Base-by-base conservation (phyloP, 441 rosid genomes). In the Raphanus hybrid region DNA sequence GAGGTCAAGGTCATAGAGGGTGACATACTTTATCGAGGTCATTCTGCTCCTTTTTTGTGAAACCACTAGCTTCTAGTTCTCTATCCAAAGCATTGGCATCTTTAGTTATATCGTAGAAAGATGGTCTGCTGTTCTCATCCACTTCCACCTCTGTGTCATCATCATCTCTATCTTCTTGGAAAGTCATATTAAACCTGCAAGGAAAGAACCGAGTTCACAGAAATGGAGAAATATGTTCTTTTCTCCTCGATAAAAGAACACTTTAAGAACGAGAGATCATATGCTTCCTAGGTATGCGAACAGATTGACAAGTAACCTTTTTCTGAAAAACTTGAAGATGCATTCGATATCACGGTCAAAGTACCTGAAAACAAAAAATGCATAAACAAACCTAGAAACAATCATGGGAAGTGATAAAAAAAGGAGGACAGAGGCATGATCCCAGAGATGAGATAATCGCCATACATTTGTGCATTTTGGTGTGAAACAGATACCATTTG, bases 401-500 rank as follows among this genome's bases (percentile, higher is more conserved):
- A 5, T 43, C 16, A 48, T 48, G 16, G 14, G 15, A 29, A 29
- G 5, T 29, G 32, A 29, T 29, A 29, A 29, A 29, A 29, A 29
- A 29, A 29, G 20, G 59, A 76, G 64, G 29, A 9, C 52, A 32
- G 81, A n/a, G n/a, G n/a, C n/a, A n/a, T n/a, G n/a, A n/a, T n/a
- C n/a, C n/a, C 52, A 32, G 81, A 58, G 59, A 80, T 67, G 67
- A 35, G 76, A 29, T 2, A 29, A 70, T 61, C 35, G 32, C 2
- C 85, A 39, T 89, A 92, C 97, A 95, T 93, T 83, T 93, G 92
- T 23, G 97, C 98, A 86, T 95, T 95, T 58, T 80, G 85, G 83
- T 95, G 98, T 23, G 98, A 93, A 59, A 93, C 99, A 34, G 97
- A 92, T 12, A 95, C 98, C 97, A 93, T 93, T 78, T 91, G 99